Conservation (phyloP, 1,284 basidiomycete species). For the Heterobasidion occidentale region DNA sequence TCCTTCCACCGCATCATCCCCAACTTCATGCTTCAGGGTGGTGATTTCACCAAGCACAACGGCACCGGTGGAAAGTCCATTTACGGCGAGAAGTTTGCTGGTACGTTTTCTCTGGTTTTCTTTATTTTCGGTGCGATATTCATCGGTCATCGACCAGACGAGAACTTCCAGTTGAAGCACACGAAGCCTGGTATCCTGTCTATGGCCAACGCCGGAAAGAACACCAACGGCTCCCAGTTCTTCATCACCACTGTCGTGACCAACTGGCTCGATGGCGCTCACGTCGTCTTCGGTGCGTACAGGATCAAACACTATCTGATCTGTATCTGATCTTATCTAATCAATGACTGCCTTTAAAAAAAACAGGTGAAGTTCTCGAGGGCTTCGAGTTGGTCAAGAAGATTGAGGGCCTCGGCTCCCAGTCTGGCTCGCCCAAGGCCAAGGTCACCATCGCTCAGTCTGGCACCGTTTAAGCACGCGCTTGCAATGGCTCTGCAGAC, state of each 20-base stretch:
- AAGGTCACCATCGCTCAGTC: slow-evolving; percentile 43
- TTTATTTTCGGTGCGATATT: not conserved
- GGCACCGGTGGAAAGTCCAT: slow-evolving; percentile 93
- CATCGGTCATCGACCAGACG: slow-evolving; percentile 47
- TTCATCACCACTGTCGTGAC: slow-evolving; percentile 69
- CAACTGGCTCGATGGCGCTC: slow-evolving; percentile 68
- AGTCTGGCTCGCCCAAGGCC: slow-evolving; percentile 36
- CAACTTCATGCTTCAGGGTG: slow-evolving; percentile 56
- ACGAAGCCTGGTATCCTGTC: slow-evolving; percentile 78
- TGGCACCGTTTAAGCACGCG: slow-evolving; percentile 35
- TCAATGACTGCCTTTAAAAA: not conserved
- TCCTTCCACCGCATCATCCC: slow-evolving; percentile 80
- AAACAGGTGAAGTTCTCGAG: slow-evolving; percentile 52
- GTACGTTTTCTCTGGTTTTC: slow-evolving; percentile 26
- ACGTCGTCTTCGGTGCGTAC: slow-evolving; percentile 70
- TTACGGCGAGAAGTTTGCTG: slow-evolving; percentile 81
- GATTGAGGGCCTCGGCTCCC: slow-evolving; percentile 55
- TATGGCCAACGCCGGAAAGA: slow-evolving; percentile 81
- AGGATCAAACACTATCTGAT: slow-evolving; percentile 11
- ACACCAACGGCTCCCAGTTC: slow-evolving; percentile 61
- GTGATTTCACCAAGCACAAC: slow-evolving; percentile 65
- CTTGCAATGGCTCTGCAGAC: slow-evolving; percentile 1
- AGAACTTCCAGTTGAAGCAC: slow-evolving; percentile 82
- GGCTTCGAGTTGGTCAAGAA: slow-evolving; percentile 55
- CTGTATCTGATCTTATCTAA: not conserved